Conservation (phyloP, 495 filamentous ascomycete species). For the Podospora appendiculata region DNA sequence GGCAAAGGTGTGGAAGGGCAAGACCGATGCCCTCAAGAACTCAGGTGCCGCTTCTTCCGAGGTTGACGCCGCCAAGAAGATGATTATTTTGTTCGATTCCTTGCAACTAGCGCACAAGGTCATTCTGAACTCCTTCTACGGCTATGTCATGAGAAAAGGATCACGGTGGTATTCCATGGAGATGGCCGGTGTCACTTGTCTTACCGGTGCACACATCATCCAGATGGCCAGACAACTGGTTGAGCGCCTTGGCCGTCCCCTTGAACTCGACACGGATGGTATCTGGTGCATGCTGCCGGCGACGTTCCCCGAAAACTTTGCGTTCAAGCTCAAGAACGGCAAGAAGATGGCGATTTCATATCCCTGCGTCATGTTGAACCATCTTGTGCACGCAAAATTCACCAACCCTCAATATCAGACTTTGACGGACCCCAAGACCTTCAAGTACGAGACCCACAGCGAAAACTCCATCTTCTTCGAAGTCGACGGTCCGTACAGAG, state of each 20-base stretch:
- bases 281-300: conserved; percentile 99
- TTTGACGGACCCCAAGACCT: conserved; percentile 65
- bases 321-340: conserved; percentile 86
- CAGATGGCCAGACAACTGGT: conserved; percentile 93
- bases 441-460: conserved; percentile 89
- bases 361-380: conserved; percentile 98
- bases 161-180: conserved; percentile 99
- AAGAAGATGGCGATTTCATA: conserved; percentile 95
- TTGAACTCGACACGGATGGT: conserved; percentile 98
- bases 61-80: conserved; percentile 93
- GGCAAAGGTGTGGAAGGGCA: conserved; percentile 97
- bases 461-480: conserved; percentile 99
- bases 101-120: conserved; percentile 96
- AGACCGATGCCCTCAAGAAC: conserved; percentile 76
- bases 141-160: conserved; percentile 98
- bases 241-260: conserved; percentile 83
- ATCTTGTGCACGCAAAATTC: conserved; percentile 89
- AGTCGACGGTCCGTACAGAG: conserved; percentile 93
- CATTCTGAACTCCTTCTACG: conserved; percentile 98
- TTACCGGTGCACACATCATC: conserved; percentile 95
- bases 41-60: conserved; percentile 69
- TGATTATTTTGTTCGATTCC: conserved; percentile 95
- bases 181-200: conserved; percentile 97
- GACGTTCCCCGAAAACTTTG: conserved; percentile 94
- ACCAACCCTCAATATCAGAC: conserved; percentile 98